Evolutionary conservation across 2,329 filamentous ascomycete genomes (phyloP).

Genomic region (Coniella vitis): DNA sequence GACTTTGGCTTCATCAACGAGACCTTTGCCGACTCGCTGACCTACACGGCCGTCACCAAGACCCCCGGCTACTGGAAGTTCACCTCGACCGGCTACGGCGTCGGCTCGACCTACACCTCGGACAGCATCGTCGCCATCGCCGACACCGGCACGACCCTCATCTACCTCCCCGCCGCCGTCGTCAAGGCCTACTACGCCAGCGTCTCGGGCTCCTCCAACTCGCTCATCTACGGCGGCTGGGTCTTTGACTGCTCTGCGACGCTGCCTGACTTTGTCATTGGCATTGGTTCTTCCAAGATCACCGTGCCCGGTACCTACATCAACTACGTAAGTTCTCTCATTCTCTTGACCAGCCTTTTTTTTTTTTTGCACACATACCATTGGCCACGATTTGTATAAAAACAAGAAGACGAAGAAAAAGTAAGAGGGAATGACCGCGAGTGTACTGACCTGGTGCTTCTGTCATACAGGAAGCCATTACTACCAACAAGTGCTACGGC

Average conservation of each 20-base stretch:
- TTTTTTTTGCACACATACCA: not conserved
- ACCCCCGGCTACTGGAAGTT: conserved; percentile 60
- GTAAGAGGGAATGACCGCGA: too few species aligned
- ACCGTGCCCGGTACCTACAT: conserved; percentile 44
- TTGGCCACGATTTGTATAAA: not conserved
- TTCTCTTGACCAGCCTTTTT: not conserved
- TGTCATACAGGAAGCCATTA: not conserved
- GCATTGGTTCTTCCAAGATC: conserved; percentile 36
- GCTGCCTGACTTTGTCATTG: conserved; percentile 44
- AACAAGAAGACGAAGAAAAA: too few species aligned
- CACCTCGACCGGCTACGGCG: conserved; percentile 28
- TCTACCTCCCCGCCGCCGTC: conserved; percentile 41
- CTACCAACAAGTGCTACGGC: conserved; percentile 46
- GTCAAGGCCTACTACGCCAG: conserved; percentile 44
- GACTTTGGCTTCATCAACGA: conserved; percentile 45
- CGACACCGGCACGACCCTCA: conserved; percentile 54
- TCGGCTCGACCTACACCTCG: conserved; percentile 24
- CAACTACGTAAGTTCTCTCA: conserved; percentile 1
- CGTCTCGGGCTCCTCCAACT: conserved; percentile 35
- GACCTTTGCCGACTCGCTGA: conserved; percentile 45
- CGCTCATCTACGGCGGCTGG: conserved; percentile 37
- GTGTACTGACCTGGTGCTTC: not conserved
- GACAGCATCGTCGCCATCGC: conserved; percentile 37
- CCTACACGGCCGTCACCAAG: conserved; percentile 48
- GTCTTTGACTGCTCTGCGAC: conserved; percentile 42